Evolutionary conservation across 1,139 yeast species (phyloP).

Genomic region (Zygoascus hellenicus): DNA sequence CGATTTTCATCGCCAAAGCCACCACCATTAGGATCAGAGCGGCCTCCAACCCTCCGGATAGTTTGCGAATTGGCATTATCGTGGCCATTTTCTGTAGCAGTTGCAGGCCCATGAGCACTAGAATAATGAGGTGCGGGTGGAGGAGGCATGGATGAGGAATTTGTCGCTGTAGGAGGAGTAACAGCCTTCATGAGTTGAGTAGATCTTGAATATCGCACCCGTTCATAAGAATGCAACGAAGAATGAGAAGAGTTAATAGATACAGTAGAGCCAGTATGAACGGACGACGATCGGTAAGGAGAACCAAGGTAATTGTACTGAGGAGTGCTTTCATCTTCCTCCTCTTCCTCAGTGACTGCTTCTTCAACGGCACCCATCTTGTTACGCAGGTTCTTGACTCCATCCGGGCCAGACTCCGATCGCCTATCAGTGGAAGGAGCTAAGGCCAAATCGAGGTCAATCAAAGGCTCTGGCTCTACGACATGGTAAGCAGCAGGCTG

Average conservation of each 20-base stretch:
- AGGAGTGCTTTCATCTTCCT: slow-evolving; percentile 14
- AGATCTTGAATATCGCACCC: slow-evolving; percentile 2
- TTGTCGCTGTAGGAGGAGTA: background rate
- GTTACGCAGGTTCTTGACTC: slow-evolving; percentile 16
- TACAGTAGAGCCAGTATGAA: slow-evolving; percentile 6
- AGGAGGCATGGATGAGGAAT: slow-evolving; percentile 5
- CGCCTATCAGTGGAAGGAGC: slow-evolving; percentile 23
- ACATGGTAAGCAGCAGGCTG: background rate
- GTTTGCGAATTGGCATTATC: background rate
- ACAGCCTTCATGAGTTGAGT: slow-evolving; percentile 3
- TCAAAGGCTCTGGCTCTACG: slow-evolving; percentile 21
- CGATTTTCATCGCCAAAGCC: slow-evolving; percentile 1
- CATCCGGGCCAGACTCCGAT: slow-evolving; percentile 30
- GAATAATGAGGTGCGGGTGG: slow-evolving; percentile 2
- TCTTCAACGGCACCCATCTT: slow-evolving; percentile 30
- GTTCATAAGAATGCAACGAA: slow-evolving; percentile 3
- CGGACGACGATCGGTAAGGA: slow-evolving; percentile 8
- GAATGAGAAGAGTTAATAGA: slow-evolving; percentile 7
- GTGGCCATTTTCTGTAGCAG: background rate
- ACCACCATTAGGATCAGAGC: background rate
- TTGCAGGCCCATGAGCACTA: background rate
- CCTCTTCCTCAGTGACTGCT: slow-evolving; percentile 31
- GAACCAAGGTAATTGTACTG: slow-evolving; percentile 3
- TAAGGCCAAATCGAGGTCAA: slow-evolving; percentile 34
- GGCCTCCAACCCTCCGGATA: slow-evolving; percentile 1